Conservation (phyloP, 352 stramenopile genomes). For the Vaucheria bursata region DNA sequence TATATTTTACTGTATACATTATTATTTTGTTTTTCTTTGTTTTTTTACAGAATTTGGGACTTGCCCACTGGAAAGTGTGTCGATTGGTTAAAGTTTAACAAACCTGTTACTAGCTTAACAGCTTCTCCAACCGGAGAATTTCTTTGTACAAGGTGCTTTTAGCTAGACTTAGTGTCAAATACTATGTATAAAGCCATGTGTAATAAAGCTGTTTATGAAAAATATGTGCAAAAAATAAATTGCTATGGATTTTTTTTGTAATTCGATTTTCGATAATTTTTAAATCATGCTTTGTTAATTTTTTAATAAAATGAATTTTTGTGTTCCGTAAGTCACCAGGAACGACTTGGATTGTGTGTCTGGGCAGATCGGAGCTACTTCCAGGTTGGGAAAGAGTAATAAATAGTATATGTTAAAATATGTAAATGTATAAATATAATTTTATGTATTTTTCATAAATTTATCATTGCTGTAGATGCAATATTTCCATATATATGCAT, state of each 20-base stretch:
- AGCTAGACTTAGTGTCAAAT: conserved; percentile 55
- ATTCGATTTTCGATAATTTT: too few relatives aligned
- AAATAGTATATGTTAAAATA: too few relatives aligned
- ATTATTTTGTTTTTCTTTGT: too few relatives aligned
- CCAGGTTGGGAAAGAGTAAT: too few relatives aligned
- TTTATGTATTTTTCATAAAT: conserved; percentile 13
- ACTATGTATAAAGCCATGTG: too few relatives aligned
- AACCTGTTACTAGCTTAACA: conserved; percentile 70
- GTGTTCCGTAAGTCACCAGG: too few relatives aligned
- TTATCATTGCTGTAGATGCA: not conserved
- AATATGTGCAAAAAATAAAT: too few relatives aligned
- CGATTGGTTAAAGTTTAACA: conserved; percentile 78
- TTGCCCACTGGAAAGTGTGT: conserved; percentile 77
- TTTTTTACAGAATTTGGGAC: conserved; percentile 72
- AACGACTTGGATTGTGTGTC: conserved; percentile 38
- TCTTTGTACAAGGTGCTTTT: conserved; percentile 57
- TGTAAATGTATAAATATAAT: conserved; percentile 5
- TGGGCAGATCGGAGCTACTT: conserved; percentile 42
- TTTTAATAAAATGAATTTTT: too few relatives aligned
- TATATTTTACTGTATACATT: too few relatives aligned
- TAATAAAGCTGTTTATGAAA: too few relatives aligned
- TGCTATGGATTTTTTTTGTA: too few relatives aligned
- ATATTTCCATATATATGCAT: conserved; percentile 2
- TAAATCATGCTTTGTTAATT: too few relatives aligned
- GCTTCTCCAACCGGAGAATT: conserved; percentile 79